A percentile compares a stretch with the other conserved stretches of the same genome.
These are phyloP conservation scores for Coniochaeta pulveracea DNA, from an alignment of 2,329 filamentous ascomycete species.

Conservation along the genomic window DNA sequence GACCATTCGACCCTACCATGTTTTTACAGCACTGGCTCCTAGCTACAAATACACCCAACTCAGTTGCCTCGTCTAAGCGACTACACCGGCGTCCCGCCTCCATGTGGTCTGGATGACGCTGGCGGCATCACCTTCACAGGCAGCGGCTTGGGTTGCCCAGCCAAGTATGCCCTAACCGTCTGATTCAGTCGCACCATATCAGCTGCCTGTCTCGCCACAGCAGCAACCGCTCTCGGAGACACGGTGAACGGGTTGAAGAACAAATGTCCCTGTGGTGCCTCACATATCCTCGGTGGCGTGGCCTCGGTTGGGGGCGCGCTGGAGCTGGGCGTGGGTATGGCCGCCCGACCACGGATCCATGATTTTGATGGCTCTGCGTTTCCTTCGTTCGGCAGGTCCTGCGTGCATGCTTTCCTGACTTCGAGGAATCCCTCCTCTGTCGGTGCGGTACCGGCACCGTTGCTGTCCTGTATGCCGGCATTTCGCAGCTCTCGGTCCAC, in stretches of 20 bases:
- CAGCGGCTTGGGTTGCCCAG: neutral
- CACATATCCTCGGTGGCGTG: too few relatives aligned
- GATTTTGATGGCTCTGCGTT: neutral
- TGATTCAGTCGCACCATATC: conserved; percentile 4
- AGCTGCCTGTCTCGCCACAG: conserved; percentile 4
- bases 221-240: conserved; percentile 20
- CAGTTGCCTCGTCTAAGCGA: too few relatives aligned
- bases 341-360: neutral
- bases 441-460: conserved; percentile 27
- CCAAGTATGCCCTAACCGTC: neutral
- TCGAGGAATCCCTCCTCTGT: conserved; percentile 26
- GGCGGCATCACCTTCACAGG: too few relatives aligned
- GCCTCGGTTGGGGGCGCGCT: neutral
- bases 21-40: too few relatives aligned
- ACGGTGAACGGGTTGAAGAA: conserved; percentile 41
- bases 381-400: neutral
- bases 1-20: too few relatives aligned
- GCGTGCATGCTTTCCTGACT: conserved; percentile 28
- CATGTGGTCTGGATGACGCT: too few relatives aligned
- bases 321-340: neutral
- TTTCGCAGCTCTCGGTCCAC: conserved; percentile 34
- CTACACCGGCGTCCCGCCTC: too few relatives aligned
- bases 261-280: conserved; percentile 30
- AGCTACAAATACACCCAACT: too few relatives aligned
- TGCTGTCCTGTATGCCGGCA: conserved; percentile 27